Percentiles rank a stretch among this genome's conserved stretches.
Evolutionary conservation across 148 eudicot genomes (phyloP).

Genomic region (Tetragonia tetragonoides): DNA sequence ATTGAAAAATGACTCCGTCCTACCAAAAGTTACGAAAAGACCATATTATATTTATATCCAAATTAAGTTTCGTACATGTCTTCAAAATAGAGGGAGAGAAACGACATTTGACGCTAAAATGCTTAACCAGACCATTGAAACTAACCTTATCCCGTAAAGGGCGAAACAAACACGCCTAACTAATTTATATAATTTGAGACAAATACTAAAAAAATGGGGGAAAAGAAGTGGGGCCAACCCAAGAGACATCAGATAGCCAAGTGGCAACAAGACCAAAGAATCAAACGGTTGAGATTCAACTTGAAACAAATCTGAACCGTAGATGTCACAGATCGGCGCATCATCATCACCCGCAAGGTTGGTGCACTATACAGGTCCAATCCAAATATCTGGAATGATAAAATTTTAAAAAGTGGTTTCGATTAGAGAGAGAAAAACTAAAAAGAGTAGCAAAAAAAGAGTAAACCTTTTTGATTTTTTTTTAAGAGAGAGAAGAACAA

Average conservation of each 20-base stretch:
- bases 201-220: neutral
- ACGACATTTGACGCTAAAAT: neutral
- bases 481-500: neutral
- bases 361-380: conserved; percentile 2
- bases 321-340: conserved; percentile 5
- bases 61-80: too few relatives aligned
- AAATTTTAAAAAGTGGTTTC: too few relatives aligned
- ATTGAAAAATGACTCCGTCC: too few relatives aligned
- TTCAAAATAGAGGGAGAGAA: neutral
- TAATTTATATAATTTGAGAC: neutral
- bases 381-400: conserved; percentile 10
- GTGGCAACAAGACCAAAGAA: too few relatives aligned
- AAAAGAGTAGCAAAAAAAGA: neutral
- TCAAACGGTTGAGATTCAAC: neutral
- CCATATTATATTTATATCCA: too few relatives aligned
- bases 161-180: neutral
- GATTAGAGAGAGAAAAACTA: neutral
- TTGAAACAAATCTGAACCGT: conserved; percentile 5
- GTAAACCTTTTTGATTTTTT: neutral
- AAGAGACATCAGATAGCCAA: too few relatives aligned
- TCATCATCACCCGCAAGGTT: conserved; percentile 6
- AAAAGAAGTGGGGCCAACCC: neutral
- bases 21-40: too few relatives aligned
- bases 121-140: neutral
- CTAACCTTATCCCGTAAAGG: conserved; percentile 2